These are phyloP conservation scores for Aciculoconidium aculeatum DNA, from an alignment of 805 yeast species.

Conservation along the genomic window DNA sequence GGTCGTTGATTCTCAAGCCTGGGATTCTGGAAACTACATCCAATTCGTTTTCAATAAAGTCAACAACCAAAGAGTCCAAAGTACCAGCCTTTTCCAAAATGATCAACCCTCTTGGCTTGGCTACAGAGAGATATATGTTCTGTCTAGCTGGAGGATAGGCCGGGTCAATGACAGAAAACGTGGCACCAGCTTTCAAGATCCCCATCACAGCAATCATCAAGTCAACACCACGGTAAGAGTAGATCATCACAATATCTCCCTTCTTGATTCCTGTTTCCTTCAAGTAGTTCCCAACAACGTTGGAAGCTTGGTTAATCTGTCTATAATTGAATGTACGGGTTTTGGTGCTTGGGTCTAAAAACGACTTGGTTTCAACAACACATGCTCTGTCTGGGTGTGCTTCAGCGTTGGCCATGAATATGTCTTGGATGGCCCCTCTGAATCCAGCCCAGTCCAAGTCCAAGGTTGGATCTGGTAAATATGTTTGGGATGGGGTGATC, in stretches of 20 bases:
- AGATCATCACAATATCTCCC: conserved; percentile 97
- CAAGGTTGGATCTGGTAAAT: conserved; percentile 80
- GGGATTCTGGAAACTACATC: conserved; percentile 70
- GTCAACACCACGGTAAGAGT: conserved; percentile 96
- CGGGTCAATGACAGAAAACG: conserved; percentile 97
- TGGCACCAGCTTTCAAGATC: conserved; percentile 96
- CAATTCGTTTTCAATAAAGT: conserved; percentile 69
- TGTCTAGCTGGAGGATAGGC: conserved; percentile 99
- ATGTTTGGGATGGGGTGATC: conserved; percentile 59
- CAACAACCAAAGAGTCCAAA: conserved; percentile 69
- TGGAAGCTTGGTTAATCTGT: conserved; percentile 90
- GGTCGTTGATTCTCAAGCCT: conserved; percentile 67
- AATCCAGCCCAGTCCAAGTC: conserved; percentile 87
- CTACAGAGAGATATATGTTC: conserved; percentile 86
- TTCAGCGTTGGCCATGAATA: conserved; percentile 81
- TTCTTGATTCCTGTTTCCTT: conserved; percentile 72
- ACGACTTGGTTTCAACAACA: conserved; percentile 85
- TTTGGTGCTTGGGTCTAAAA: conserved; percentile 44
- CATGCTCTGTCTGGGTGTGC: conserved; percentile 82
- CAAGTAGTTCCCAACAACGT: conserved; percentile 85
- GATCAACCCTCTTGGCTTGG: conserved; percentile 86
- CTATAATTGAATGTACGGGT: conserved; percentile 75
- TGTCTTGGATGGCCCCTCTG: conserved; percentile 95
- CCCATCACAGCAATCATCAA: conserved; percentile 96
- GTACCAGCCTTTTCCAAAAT: conserved; percentile 88